Base-by-base conservation (phyloP, 179 eudicot species). In the Silene noctiflora region DNA sequence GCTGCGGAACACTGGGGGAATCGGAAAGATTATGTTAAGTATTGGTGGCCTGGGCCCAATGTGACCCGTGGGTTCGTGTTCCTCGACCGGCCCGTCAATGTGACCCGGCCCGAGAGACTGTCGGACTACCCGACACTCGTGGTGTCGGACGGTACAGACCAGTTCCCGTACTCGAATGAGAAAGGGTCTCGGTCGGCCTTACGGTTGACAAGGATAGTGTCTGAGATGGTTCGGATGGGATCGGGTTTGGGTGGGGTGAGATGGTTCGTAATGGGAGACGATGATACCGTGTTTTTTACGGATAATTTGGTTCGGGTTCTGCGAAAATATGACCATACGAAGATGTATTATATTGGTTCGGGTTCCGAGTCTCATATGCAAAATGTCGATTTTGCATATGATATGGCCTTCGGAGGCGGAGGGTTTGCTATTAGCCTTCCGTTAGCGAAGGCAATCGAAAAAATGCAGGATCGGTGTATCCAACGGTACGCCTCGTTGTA, bases 371-470 rank as follows among this genome's bases (percentile, higher is more conserved):
- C 81, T 11, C 92, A 90, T 74, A 9, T 78, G 16, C 89, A 88
- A 35, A 90, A 88, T 73, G 81, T 87, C 0, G 1, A 55, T 9
- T 87, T 86, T 71, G 82, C 89, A 0, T 83, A 77, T 56, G 89
- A 83, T 11, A 91, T 90, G 94, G 97, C 92, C 2, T 90, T 78
- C 67, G 96, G 96, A 2, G 94, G 96, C 4, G 96, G 91, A 0
- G 96, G 96, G 4, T 84, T 89, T 48, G 96, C 94, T 0, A 81
- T 91, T 0, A 91, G 96, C 75, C 84, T 82, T 27, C 77, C 88
- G 16, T 79, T 91, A 74, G 96, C 94, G 0, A 80, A 70, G 42
- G 88, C 84, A n/a, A 80, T 91, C 11, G 92, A 73, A 61, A 83
- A 64, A 19, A 88, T 87, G 80, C 90, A 85, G 60, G 92, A 90